Percentiles rank a stretch among this genome's conserved stretches.
These are phyloP conservation scores for Closterium sp. DNA, from an alignment of 139 green algal species.

Conservation along the genomic window DNA sequence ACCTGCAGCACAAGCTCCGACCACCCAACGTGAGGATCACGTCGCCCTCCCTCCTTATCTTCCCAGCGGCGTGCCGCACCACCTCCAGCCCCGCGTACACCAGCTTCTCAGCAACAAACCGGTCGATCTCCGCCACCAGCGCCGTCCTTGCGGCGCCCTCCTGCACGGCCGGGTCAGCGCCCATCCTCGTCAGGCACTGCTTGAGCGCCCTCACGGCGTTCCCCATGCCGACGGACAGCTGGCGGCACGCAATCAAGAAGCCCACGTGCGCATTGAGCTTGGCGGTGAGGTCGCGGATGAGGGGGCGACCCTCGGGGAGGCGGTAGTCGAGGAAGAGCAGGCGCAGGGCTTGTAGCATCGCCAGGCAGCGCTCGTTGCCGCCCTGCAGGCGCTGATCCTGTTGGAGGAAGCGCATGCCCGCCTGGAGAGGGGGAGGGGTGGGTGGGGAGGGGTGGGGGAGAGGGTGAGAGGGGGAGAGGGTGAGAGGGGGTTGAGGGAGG, in stretches of 20 bases:
- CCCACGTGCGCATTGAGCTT: slow-evolving; percentile 76
- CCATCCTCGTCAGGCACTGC: slow-evolving; percentile 40
- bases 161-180: slow-evolving; percentile 15
- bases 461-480: neutral
- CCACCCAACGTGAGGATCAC: slow-evolving; percentile 83
- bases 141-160: slow-evolving; percentile 64
- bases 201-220: slow-evolving; percentile 90
- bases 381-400: slow-evolving; percentile 71
- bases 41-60: slow-evolving; percentile 79
- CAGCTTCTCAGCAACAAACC: slow-evolving; percentile 56
- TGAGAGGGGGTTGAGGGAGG: too few relatives aligned
- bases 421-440: slow-evolving; percentile 53
- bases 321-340: slow-evolving; percentile 76
- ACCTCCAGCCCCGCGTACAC: slow-evolving; percentile 72
- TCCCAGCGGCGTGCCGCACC: slow-evolving; percentile 65
- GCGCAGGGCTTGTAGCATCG: slow-evolving; percentile 77
- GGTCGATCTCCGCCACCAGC: slow-evolving; percentile 57
- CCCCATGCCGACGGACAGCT: slow-evolving; percentile 82
- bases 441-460: neutral
- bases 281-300: slow-evolving; percentile 75
- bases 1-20: slow-evolving; percentile 67
- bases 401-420: slow-evolving; percentile 75
- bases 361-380: slow-evolving; percentile 78
- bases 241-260: slow-evolving; percentile 85
- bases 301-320: slow-evolving; percentile 63